Evolutionary conservation across 305 asterid genomes (phyloP), one percentile per base, ranked within the genome.

Genomic region (Fraxinus angustifolia): DNA sequence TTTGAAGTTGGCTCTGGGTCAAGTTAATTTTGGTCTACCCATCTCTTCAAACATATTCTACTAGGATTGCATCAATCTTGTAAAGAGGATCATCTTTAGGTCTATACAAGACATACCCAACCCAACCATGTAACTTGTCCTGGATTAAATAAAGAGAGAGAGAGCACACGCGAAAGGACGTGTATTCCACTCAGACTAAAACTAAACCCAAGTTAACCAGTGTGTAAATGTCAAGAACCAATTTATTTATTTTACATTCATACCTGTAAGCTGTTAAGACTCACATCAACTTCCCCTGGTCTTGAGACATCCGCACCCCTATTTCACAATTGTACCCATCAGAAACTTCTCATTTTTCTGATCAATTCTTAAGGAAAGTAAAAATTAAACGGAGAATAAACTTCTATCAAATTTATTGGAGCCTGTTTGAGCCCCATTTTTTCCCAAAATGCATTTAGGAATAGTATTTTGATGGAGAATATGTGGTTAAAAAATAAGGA

Each of bases 291-390:
- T 17, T 92, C 99, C 77, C 98, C 99, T 5, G 96, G 93, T 80
- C 91, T 86, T 40, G 97, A 86, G 84, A 85, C 97, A 73, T 93
- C 97, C 48, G 91, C 90, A 56, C 99, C 99, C 97, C 99, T 96
- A 82, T 77, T 78, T 79, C 42, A 85, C 14, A 83, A 82, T 35
- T 71, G 60, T 81, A 79, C 10, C 38, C 19, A 84, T 88, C 65
- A 89, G 88, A 75, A 56, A 84, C 79, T 79, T 76, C 82, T 30
- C 68, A 71, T 82, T 88, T 88, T 82, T 77, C 79, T 82, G 6
- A 83, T 14, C 80, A 79, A 80, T 62, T 82, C 79, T 76, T 75
- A 76, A 78, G 56, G 81, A 1, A 72, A 77, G 31, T 56, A 87
- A 83, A 50, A 86, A 34, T 17, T 58, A 60, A 72, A 38, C 6